Evolutionary conservation across 2,329 filamentous ascomycete genomes (phyloP), one percentile per base, ranked within the genome.

Genomic region (Erysiphe neolycopersici): DNA sequence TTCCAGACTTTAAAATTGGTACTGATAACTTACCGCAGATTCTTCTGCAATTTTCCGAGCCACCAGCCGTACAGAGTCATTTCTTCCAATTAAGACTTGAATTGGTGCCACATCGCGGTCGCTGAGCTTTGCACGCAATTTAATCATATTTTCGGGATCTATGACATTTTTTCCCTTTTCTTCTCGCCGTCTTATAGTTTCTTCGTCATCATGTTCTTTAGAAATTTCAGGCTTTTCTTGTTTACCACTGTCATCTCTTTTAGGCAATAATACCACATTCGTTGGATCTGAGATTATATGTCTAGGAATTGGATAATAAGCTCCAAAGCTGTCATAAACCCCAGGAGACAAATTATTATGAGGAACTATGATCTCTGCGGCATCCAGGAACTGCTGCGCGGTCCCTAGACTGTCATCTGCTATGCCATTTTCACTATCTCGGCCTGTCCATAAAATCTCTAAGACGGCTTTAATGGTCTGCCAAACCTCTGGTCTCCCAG

Each of bases 321-420:
- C 75, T 1, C 79, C 79, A 42, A 74, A 63, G 33, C 71, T 61
- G 55, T 85, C 80, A 52, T 83, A 87, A 16, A 67, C 74, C 10
- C 79, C 51, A 5, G 44, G 71, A 35, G 71, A 70, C 17, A 85
- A 59, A 52, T 83, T 68, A 0, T 80, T 79, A 0, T 76, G 79
- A 0, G 79, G 79, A 12, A 84, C 60, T 0, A 77, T 83, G 30
- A 85, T 68, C 19, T 76, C 83, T 9, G 74, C 77, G 1, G 84
- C 84, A 53, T 78, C 73, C 5, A 94, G 61, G 45, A 94, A 78
- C 44, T 69, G 71, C 62, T 94, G 84, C 6, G 85, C 85, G 2
- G 76, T 82, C 26, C 63, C 65, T 9, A 80, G 55, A 16, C 53
- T 52, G 31, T 54, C 56, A 33, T 64, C 50, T 29, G 62, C 56